Conservation (phyloP, 768 basidiomycete species). For the Collybia mongolica region DNA sequence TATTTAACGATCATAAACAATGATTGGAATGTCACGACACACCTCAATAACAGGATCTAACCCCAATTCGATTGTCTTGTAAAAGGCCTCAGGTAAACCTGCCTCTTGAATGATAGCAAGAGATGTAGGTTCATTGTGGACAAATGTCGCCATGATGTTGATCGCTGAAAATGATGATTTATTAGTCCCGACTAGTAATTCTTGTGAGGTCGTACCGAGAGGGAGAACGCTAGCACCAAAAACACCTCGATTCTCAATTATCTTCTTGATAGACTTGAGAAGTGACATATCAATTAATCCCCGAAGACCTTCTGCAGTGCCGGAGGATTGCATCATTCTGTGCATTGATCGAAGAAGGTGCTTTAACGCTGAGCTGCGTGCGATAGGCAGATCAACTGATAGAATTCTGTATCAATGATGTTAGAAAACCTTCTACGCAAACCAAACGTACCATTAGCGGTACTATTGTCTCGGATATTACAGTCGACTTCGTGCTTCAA, state of each 20-base stretch:
- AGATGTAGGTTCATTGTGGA: conserved; percentile 98
- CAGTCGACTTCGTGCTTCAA: conserved; percentile 65
- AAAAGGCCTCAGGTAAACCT: conserved; percentile 86
- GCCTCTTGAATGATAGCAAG: conserved; percentile 91
- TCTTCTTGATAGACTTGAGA: conserved; percentile 81
- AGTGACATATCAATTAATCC: conserved; percentile 91
- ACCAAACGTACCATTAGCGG: conserved; percentile 40
- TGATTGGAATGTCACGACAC: conserved; percentile 10
- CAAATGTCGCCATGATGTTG: conserved; percentile 94
- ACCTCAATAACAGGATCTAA: conserved; percentile 90
- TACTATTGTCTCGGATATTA: conserved; percentile 57
- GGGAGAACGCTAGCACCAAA: conserved; percentile 89
- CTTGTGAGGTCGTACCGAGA: conserved; percentile 53
- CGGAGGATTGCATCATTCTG: conserved; percentile 96
- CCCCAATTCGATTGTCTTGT: conserved; percentile 78
- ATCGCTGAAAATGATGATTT: conserved; percentile 52
- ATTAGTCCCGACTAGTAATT: conserved; percentile 8
- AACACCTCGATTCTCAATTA: conserved; percentile 76
- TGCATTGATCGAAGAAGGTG: conserved; percentile 90
- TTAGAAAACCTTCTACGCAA: conserved; percentile 45
- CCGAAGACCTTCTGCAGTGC: conserved; percentile 90
- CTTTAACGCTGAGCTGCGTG: conserved; percentile 81
- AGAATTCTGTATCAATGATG: background rate
- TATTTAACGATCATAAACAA: conserved; percentile 5
- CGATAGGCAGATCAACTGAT: conserved; percentile 70